Evolutionary conservation across 108 stramenopile genomes (phyloP).

Genomic region (Bacterosira constricta): DNA sequence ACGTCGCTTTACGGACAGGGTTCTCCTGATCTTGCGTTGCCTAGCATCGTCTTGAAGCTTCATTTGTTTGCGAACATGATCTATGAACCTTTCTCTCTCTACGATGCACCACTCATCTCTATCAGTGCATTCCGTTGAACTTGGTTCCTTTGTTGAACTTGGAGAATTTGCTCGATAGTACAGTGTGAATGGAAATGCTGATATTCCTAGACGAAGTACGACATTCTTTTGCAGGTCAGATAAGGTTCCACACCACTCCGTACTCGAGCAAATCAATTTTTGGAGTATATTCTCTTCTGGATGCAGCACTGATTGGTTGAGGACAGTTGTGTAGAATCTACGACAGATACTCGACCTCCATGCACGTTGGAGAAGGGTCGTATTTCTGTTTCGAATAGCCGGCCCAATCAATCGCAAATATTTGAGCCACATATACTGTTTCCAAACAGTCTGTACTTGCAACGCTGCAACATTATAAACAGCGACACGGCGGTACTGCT

Average conservation of each 20-base stretch:
- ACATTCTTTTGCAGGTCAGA: background rate
- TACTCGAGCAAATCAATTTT: background rate
- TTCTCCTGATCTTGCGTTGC: constrained; percentile 4
- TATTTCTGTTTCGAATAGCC: background rate
- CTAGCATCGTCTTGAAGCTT: background rate
- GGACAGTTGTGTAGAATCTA: constrained; percentile 6
- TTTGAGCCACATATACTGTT: constrained; percentile 15
- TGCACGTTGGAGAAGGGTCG: constrained; percentile 13
- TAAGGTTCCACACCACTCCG: background rate
- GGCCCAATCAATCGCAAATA: background rate
- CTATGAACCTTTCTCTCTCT: background rate
- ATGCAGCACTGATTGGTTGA: background rate
- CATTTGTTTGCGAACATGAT: constrained; percentile 5
- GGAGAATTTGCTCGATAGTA: background rate
- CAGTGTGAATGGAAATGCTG: background rate
- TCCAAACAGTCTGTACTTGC: constrained; percentile 21
- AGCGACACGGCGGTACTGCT: background rate
- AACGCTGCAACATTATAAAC: background rate
- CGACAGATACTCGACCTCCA: constrained; percentile 20
- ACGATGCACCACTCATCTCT: background rate
- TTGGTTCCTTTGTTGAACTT: background rate
- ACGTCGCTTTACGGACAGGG: background rate
- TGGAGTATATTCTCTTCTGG: background rate
- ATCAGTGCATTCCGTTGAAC: too few species aligned
- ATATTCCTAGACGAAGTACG: background rate